Base-by-base conservation (phyloP, 257 asterid species). In the Craterostigma plantagineum region DNA sequence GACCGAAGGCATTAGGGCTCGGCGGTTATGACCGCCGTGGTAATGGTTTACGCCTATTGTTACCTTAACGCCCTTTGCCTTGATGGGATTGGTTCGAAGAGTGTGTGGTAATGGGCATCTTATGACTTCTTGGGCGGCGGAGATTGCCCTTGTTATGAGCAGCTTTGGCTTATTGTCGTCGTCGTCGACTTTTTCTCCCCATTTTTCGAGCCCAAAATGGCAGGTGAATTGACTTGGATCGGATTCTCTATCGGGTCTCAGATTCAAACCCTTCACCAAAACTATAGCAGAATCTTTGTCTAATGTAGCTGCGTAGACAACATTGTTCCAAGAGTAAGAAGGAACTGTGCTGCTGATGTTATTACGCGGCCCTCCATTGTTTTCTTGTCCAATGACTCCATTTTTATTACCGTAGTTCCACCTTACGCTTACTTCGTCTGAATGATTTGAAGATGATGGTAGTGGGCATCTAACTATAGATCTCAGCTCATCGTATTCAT, bases 61-160 rank as follows among this genome's bases (percentile, higher is more conserved):
- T 17, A 90, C 86, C 1, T 70, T 66, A 14, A 69, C 43, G 0
- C 86, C 95, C 35, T 45, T 61, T 17, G 67, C 72, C 61, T 67
- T 66, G 41, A 55, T 57, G 0, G 72, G 71, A 4, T n/a, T 61
- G 9, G 46, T 56, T 52, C 43, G 43, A 46, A 87, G 53, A 47
- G 66, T 75, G 14, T 30, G 57, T 5, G 99, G 94, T 63, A 90
- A 57, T 4, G 39, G 48, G 57, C 99, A 90, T 59, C 99, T 70
- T 34, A 83, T 77, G 42, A 90, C 77, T 50, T 90, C 99, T 34
- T 90, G 99, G 23, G 99, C 95, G 35, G 94, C 99, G 1, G 76
- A 56, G 23, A 90, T 47, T 11, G 99, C 99, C 57, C 52, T 77
- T 0, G 92, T 74, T 5, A 58, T 60, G 43, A 70, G 47, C 64